Conservation (phyloP, 2,329 filamentous ascomycete species). For the Alternaria sp. region DNA sequence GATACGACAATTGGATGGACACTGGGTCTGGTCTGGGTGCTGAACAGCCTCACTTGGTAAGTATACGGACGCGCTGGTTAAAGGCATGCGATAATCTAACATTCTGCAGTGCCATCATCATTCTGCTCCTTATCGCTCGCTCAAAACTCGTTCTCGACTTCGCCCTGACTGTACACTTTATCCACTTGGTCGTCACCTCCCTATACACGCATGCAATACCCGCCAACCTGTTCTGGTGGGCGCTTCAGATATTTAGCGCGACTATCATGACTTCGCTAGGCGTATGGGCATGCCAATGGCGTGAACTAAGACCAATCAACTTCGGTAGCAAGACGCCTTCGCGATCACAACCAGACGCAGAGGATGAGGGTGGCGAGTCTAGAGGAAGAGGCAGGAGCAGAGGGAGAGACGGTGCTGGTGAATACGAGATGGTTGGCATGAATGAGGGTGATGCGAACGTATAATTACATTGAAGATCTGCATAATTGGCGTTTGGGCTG, state of each 20-base stretch:
- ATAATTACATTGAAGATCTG: slow-evolving; percentile 34
- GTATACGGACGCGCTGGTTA: slow-evolving; percentile 27
- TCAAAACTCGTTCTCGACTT: slow-evolving; percentile 97
- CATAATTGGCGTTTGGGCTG: slow-evolving; percentile 43
- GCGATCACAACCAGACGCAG: slow-evolving; percentile 34
- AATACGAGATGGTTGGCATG: slow-evolving; percentile 61
- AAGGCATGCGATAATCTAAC: slow-evolving; percentile 23
- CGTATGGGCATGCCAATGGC: slow-evolving; percentile 89
- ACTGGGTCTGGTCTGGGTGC: slow-evolving; percentile 71
- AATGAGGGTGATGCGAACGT: slow-evolving; percentile 49
- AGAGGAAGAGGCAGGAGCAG: slow-evolving; percentile 53
- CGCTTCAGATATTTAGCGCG: slow-evolving; percentile 67
- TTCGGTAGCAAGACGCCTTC: slow-evolving; percentile 70
- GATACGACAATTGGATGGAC: slow-evolving; percentile 77
- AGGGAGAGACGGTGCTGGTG: slow-evolving; percentile 57
- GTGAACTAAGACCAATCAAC: slow-evolving; percentile 86
- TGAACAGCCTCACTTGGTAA: slow-evolving; percentile 71
- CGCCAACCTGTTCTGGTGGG: slow-evolving; percentile 86
- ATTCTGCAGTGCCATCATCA: slow-evolving; percentile 74
- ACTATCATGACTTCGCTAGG: slow-evolving; percentile 74
- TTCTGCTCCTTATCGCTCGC: slow-evolving; percentile 83
- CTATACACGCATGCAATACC: slow-evolving; percentile 82
- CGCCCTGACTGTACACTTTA: slow-evolving; percentile 83
- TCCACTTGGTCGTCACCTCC: slow-evolving; percentile 80
- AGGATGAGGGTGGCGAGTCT: slow-evolving; percentile 51